Conservation (phyloP, 345 rosid genomes). For the Arabis hirsuta region DNA sequence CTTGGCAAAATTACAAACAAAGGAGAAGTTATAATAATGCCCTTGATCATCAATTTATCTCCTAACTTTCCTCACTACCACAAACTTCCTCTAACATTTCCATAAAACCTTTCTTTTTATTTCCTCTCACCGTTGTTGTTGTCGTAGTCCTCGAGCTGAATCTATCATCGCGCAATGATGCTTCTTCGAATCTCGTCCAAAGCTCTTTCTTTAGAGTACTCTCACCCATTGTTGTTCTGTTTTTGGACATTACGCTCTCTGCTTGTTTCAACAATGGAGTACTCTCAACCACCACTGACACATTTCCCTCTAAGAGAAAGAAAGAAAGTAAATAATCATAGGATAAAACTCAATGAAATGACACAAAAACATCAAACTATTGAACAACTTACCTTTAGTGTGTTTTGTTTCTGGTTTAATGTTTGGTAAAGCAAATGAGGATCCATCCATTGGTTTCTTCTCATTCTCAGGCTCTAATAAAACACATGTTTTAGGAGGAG, state of each 20-base stretch:
- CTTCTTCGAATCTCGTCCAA: conserved; percentile 95
- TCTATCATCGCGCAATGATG: conserved; percentile 49
- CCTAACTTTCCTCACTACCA: conserved; percentile 47
- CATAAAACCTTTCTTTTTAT: conserved; percentile 68
- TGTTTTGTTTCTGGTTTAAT: conserved; percentile 29
- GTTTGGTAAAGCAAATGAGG: conserved; percentile 16
- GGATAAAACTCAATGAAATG: conserved; percentile 6
- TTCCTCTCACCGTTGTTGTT: conserved; percentile 37
- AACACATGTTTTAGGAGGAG: conserved; percentile 88
- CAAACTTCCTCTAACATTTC: conserved; percentile 94
- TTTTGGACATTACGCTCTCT: conserved; percentile 52
- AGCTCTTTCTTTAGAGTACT: conserved; percentile 88
- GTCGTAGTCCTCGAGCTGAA: conserved; percentile 35
- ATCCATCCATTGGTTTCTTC: conserved; percentile 37
- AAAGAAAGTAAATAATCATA: not conserved
- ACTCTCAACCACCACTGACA: conserved; percentile 47
- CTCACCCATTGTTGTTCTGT: conserved; percentile 74
- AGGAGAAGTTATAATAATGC: not conserved
- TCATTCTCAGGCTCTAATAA: conserved; percentile 67
- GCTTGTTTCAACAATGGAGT: conserved; percentile 72
- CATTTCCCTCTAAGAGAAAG: conserved; percentile 22
- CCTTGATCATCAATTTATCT: not conserved
- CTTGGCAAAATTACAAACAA: conserved; percentile 32
- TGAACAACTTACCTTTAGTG: conserved; percentile 36
- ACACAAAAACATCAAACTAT: conserved; percentile 20